phyloP scores from a whole-genome alignment of 176 grass and related monocot genomes.

The Carex myosuroides region DNA sequence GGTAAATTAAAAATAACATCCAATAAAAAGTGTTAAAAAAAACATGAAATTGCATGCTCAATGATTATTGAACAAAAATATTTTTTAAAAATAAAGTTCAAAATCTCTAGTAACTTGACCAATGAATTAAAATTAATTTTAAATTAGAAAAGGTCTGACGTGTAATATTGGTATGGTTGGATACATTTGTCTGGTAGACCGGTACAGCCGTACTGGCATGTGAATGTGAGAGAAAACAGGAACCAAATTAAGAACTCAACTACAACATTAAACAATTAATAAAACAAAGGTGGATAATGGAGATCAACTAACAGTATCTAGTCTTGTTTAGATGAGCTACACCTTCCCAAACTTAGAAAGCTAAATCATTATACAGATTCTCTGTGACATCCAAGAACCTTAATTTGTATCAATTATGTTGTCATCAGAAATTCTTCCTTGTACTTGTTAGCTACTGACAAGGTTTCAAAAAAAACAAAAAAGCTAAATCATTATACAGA shows the following conservation, averaged over 20 bases:
- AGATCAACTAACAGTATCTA: conserved; percentile 13
- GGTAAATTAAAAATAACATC: too few relatives aligned
- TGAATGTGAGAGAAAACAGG: not conserved
- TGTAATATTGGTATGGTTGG: not conserved
- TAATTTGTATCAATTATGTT: not conserved
- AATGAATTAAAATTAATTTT: too few relatives aligned
- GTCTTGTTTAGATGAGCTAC: conserved; percentile 42
- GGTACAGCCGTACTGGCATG: not conserved
- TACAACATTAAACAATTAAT: not conserved
- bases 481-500: not conserved
- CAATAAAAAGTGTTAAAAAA: too few relatives aligned
- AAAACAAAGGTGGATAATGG: not conserved
- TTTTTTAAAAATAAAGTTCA: too few relatives aligned
- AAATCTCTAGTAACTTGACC: too few relatives aligned
- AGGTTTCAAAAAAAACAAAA: too few relatives aligned
- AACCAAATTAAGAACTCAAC: not conserved
- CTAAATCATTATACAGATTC: not conserved
- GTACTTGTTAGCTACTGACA: too few relatives aligned
- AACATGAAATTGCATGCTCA: too few relatives aligned
- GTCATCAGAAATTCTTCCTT: not conserved
- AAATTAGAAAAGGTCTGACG: not conserved
- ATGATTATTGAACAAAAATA: too few relatives aligned
- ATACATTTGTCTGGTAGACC: not conserved
- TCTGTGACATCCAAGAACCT: not conserved
- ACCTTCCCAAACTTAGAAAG: conserved; percentile 27